Evolutionary conservation across 1,139 yeast genomes (phyloP).

Genomic region (Nakaseomyces sp.): DNA sequence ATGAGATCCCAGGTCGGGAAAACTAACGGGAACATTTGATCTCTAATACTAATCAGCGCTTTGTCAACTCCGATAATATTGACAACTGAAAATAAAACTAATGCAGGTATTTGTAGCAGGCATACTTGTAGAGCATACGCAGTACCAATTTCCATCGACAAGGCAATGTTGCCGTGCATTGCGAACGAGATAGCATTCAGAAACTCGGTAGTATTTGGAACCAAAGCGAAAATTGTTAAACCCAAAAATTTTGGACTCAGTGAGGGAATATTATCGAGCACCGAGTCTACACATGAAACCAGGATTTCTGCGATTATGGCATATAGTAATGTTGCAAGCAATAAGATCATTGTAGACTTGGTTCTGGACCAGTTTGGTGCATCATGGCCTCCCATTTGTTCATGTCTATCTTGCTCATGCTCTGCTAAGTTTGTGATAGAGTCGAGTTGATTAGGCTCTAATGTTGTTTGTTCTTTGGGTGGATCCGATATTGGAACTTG

Average conservation of each 20-base stretch:
- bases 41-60: conserved; percentile 35
- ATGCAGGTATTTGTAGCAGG: conserved; percentile 82
- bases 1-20: conserved; percentile 95
- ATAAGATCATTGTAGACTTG: conserved; percentile 75
- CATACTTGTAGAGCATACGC: conserved; percentile 98
- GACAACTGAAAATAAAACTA: conserved; percentile 66
- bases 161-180: conserved; percentile 87
- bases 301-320: conserved; percentile 92
- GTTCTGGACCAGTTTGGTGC: conserved; percentile 94
- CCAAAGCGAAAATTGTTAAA: conserved; percentile 86
- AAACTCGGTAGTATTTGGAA: conserved; percentile 95
- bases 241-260: conserved; percentile 81
- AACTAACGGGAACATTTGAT: conserved; percentile 64
- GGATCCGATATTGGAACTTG: conserved; percentile 46
- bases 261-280: conserved; percentile 63
- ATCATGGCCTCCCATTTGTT: conserved; percentile 64
- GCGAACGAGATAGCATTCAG: conserved; percentile 96
- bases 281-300: conserved; percentile 90
- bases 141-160: conserved; percentile 95
- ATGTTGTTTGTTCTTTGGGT: conserved; percentile 14
- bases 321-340: conserved; percentile 77
- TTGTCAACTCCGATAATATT: conserved; percentile 26
- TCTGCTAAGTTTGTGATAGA: conserved; percentile 13
- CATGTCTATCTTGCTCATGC: conserved; percentile 7
- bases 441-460: conserved; percentile 6